Conservation (phyloP, 2,329 filamentous ascomycete species). For the Fusarium piperis region DNA sequence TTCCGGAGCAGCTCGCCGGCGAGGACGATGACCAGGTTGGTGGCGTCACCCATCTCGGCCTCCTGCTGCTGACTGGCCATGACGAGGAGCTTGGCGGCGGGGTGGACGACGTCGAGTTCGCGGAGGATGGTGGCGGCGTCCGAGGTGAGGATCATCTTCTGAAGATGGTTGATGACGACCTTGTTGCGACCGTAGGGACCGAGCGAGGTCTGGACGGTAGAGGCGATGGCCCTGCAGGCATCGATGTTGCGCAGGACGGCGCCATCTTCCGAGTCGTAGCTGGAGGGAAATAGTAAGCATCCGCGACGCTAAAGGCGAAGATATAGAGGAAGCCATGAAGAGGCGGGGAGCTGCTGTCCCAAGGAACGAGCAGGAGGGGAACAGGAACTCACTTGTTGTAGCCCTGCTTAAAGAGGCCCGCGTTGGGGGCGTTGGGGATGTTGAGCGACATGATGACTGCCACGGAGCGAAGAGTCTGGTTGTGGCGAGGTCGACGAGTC, state of each 20-base stretch:
- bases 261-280: conserved; percentile 99
- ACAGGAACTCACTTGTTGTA: conserved; percentile 83
- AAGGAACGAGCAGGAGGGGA: conserved; percentile 24
- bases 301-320: conserved; percentile 4
- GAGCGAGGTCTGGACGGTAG: conserved; percentile 95
- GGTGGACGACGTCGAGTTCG: conserved; percentile 98
- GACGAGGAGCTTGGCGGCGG: conserved; percentile 94
- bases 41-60: conserved; percentile 98
- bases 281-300: conserved; percentile 50
- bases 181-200: conserved; percentile 99
- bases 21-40: conserved; percentile 95
- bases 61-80: conserved; percentile 99
- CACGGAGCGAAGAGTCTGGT: conserved; percentile 26
- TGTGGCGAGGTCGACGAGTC: conserved; percentile 34
- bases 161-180: conserved; percentile 99
- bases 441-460: conserved; percentile 83
- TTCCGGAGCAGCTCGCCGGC: conserved; percentile 96
- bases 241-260: conserved; percentile 99
- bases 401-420: conserved; percentile 92
- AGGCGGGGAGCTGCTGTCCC: conserved; percentile 41
- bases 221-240: conserved; percentile 93
- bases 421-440: conserved; percentile 93
- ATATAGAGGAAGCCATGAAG: conserved; percentile 27
- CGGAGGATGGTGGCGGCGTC: conserved; percentile 97
- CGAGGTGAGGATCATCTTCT: conserved; percentile 99